Evolutionary conservation across 257 asterid species (phyloP).

Genomic region (Linaria vulgaris): DNA sequence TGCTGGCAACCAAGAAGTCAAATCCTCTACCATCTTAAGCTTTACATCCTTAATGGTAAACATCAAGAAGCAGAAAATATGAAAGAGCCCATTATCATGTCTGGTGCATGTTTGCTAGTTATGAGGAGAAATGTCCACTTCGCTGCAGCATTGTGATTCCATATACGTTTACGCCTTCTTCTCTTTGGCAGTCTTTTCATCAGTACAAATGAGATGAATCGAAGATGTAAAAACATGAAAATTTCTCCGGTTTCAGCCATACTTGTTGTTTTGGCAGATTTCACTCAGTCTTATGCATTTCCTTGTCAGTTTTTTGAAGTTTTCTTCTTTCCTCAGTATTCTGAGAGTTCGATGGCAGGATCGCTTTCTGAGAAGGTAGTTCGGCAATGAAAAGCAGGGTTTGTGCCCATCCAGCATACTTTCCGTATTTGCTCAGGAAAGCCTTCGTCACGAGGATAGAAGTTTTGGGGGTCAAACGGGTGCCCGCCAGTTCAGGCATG

Average conservation of each 20-base stretch:
- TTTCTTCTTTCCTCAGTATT: slow-evolving; percentile 30
- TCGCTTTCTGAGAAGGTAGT: slow-evolving; percentile 87
- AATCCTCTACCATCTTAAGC: neutral
- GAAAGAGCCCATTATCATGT: neutral
- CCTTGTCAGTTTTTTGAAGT: slow-evolving; percentile 24
- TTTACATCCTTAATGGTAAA: neutral
- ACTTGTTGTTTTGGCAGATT: slow-evolving; percentile 15
- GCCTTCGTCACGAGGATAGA: slow-evolving; percentile 74
- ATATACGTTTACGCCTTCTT: neutral
- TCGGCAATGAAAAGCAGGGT: slow-evolving; percentile 92
- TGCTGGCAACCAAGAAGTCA: neutral
- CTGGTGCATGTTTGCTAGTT: neutral
- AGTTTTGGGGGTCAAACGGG: slow-evolving; percentile 59
- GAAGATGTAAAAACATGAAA: neutral
- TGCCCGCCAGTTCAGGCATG: slow-evolving; percentile 88
- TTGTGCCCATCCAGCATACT: slow-evolving; percentile 99
- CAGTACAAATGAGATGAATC: neutral
- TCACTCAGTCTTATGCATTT: slow-evolving; percentile 20
- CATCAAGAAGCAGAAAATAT: neutral
- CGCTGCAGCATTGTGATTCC: neutral
- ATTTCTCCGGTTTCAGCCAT: slow-evolving; percentile 23
- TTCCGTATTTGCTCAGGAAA: slow-evolving; percentile 83
- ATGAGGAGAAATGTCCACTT: neutral
- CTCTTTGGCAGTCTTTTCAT: too few relatives aligned
- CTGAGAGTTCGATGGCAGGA: slow-evolving; percentile 47